Base-by-base conservation (phyloP, 352 stramenopile species). In the Pythium sp. region DNA sequence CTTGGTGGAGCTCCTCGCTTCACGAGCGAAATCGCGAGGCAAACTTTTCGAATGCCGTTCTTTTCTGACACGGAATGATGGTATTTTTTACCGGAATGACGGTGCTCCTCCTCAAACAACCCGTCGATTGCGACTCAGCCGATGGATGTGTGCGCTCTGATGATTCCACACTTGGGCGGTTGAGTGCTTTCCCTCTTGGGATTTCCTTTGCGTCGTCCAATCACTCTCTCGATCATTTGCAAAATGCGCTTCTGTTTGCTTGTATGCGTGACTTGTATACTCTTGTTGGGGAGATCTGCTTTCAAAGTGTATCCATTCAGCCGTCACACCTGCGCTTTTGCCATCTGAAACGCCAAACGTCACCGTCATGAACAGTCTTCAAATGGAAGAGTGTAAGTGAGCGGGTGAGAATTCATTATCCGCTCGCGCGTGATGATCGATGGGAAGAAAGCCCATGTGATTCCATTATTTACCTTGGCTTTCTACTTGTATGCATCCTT, bases 51-150 rank as follows among this genome's bases (percentile, higher is more conserved):
- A 51, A 24, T 51, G 43, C 43, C 18, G 30, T 62, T 30, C 56
- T 49, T 32, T 15, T 58, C 24, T 32, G 15, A 51, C 15, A 12
- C 5, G 28, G 59, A 65, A 65, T 65, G 59, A 22, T 65, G 28
- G 59, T 58, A 34, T 2, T 32, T 14, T 30, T n/a, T 14, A 20
- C 28, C 14, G 32, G 56, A 62, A 62, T 62, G 56, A 26, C 36
- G 32, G 56, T 62, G 32, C 20, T 51, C 43, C 43, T 51, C 43
- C 43, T 0, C 18, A 11, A 22, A 51, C 43, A 51, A 51, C 15
- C 5, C 20, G 41, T n/a, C 5, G 41, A n/a, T 24, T 5, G 2
- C 43, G 32, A 7, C 41, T n/a, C 15, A 22, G 43, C 18, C 43
- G 18, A 24, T 51, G 43, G 43, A 22, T 51, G 43, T 51, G 43